Evolutionary conservation across 768 basidiomycete genomes (phyloP), one percentile per base, ranked within the genome.

Genomic region (Porphyrellus cyaneotinctus): DNA sequence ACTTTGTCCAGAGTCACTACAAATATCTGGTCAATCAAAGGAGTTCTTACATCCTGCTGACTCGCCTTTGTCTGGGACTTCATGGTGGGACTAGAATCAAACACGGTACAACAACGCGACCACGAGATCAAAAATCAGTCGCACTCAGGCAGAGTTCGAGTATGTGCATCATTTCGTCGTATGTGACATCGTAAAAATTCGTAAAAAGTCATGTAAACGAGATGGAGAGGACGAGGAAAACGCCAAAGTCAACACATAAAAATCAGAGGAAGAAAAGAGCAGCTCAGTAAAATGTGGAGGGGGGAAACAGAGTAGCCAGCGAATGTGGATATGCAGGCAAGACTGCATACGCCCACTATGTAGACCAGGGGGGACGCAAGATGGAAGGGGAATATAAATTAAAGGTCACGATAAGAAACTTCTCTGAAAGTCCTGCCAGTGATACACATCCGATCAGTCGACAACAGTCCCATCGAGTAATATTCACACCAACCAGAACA

Each of bases 1-100:
- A 60, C 58, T 52, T 74, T 77, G 17, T 81, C 75, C 53, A 39
- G 51, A 32, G 33, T 28, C 3, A 35, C 58, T 63, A n/a, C 36
- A 51, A 20, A 7, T 4, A 6, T 31, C 31, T 26, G 24, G 26
- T 48, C 15, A 38, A 41, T 44, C 18, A 22, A 22, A 20, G 6
- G 11, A 11, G 30, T 11, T 7, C 1, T 18, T 23, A 10, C 18
- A 30, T 20, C 15, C 15, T 18, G 26, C 8, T 20, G 6, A 48
- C 57, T 39, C 45, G 39, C 61, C 61, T 56, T 54, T 64, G 18
- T 60, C 41, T 32, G 41, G 11, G 43, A n/a, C n/a, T 42, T 30
- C 18, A 50, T n/a, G 28, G 30, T 17, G 28, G 24, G 56, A 65
- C 62, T 35, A 43, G 2, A 6, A 8, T 51, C 49, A 65, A 69